These are phyloP conservation scores for Oehlia diaphana DNA, from an alignment of 192 early-diverging fungal genomes.

Conservation along the genomic window DNA sequence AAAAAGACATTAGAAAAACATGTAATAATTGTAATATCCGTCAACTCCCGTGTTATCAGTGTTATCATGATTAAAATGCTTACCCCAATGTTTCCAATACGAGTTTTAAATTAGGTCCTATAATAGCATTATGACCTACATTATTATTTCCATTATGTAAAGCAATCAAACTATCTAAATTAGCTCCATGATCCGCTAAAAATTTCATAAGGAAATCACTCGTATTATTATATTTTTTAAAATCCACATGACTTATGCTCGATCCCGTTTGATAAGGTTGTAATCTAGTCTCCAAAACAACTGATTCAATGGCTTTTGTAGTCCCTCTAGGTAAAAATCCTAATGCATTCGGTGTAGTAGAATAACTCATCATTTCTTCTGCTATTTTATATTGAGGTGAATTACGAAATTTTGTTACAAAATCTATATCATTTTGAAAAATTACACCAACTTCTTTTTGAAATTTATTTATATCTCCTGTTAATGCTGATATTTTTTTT, in stretches of 20 bases:
- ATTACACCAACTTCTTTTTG: no score
- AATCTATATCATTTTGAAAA: not conserved
- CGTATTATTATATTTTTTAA: slow-evolving; percentile 32
- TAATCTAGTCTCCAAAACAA: slow-evolving; percentile 39
- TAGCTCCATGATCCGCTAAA: slow-evolving; percentile 39
- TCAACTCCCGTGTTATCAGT: no score
- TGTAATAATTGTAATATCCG: not conserved
- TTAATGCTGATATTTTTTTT: not conserved
- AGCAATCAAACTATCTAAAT: slow-evolving; percentile 23
- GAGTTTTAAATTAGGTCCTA: slow-evolving; percentile 35
- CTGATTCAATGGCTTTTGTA: not conserved
- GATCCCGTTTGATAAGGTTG: slow-evolving; percentile 38
- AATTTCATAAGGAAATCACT: slow-evolving; percentile 43
- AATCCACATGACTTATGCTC: slow-evolving; percentile 44
- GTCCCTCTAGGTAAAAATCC: not conserved
- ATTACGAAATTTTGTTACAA: not conserved
- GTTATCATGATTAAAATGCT: not conserved
- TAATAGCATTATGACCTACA: not conserved
- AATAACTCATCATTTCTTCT: not conserved
- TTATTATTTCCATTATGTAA: slow-evolving; percentile 12
- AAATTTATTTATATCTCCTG: slow-evolving; percentile 4
- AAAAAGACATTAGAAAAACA: not conserved
- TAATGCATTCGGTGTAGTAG: not conserved
- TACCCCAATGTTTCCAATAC: slow-evolving; percentile 38
- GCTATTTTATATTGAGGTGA: slow-evolving; percentile 3